These are phyloP conservation scores for Canavalia gladiata DNA, from an alignment of 306 rosid genomes.

Conservation along the genomic window DNA sequence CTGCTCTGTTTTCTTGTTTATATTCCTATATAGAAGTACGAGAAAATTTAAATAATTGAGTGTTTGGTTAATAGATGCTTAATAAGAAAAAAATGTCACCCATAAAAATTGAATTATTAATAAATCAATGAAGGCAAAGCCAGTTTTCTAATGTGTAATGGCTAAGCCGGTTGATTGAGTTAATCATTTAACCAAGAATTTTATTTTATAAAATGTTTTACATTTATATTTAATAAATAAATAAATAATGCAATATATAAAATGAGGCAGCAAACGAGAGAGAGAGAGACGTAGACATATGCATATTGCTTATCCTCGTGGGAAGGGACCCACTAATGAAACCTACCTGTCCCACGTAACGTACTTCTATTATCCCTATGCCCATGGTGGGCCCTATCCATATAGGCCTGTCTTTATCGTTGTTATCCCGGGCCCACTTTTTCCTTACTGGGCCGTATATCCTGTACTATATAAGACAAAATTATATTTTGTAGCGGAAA, in stretches of 20 bases:
- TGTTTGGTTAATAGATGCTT: conserved; percentile 1
- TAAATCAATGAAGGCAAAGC: not conserved
- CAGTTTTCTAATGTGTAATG: not conserved
- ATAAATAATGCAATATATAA: not conserved
- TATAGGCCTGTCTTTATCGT: conserved; percentile 26
- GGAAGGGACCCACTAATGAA: conserved; percentile 45
- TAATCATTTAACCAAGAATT: conserved; percentile 1
- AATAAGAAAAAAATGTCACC: not conserved
- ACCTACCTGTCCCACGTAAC: conserved; percentile 33
- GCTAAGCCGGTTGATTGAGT: conserved; percentile 1
- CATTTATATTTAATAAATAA: not conserved
- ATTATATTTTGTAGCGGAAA: not conserved
- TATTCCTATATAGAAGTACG: not conserved
- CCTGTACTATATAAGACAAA: conserved; percentile 21
- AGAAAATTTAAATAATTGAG: not conserved
- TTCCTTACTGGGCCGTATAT: conserved; percentile 32
- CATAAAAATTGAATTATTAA: not conserved
- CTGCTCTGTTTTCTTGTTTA: not conserved
- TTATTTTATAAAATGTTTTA: not conserved
- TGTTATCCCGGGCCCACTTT: conserved; percentile 39
- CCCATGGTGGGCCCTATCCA: conserved; percentile 39
- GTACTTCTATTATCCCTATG: conserved; percentile 32
- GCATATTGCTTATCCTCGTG: conserved; percentile 39
- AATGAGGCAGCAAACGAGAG: not conserved
- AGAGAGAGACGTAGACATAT: conserved; percentile 34